A percentile compares a stretch with the other conserved stretches of the same genome.
These are phyloP conservation scores for Ambrosia artemisiifolia DNA, from an alignment of 129 eudicot genomes.

Conservation along the genomic window DNA sequence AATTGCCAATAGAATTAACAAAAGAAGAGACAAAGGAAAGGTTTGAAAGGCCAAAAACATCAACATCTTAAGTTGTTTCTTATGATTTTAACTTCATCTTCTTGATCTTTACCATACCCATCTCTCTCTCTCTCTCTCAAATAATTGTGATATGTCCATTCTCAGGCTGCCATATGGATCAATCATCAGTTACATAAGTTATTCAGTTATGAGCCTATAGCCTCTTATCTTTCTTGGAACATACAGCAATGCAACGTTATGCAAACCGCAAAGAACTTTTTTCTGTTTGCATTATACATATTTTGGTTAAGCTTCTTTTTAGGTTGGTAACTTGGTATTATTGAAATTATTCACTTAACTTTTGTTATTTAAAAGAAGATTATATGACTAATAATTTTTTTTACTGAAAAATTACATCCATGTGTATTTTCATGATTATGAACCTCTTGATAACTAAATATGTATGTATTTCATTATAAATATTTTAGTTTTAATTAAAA, in stretches of 20 bases:
- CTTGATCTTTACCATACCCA: constrained; percentile 21
- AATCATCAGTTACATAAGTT: background rate
- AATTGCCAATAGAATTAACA: constrained; percentile 28
- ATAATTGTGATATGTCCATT: constrained; percentile 22
- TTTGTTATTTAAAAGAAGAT: no score
- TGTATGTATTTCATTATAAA: background rate
- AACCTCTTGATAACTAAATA: background rate
- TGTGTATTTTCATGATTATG: background rate
- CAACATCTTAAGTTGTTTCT: constrained; percentile 32
- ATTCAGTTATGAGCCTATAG: background rate
- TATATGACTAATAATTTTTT: no score
- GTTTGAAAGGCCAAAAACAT: constrained; percentile 38
- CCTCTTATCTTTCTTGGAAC: no score
- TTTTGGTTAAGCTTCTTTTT: no score
- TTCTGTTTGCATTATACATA: no score
- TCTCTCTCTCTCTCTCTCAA: constrained; percentile 18
- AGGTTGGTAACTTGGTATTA: no score
- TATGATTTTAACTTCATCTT: constrained; percentile 31
- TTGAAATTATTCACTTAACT: no score
- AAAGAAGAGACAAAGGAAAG: constrained; percentile 39
- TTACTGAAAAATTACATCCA: no score
- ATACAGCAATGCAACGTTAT: no score
- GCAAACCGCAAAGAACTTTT: no score
- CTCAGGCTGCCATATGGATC: constrained; percentile 28
- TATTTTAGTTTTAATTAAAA: no score